A percentile compares a stretch with the other conserved stretches of the same genome.
These are phyloP conservation scores for Hypoxylon sp. DNA, from an alignment of 2,329 filamentous ascomycete genomes.

Conservation along the genomic window DNA sequence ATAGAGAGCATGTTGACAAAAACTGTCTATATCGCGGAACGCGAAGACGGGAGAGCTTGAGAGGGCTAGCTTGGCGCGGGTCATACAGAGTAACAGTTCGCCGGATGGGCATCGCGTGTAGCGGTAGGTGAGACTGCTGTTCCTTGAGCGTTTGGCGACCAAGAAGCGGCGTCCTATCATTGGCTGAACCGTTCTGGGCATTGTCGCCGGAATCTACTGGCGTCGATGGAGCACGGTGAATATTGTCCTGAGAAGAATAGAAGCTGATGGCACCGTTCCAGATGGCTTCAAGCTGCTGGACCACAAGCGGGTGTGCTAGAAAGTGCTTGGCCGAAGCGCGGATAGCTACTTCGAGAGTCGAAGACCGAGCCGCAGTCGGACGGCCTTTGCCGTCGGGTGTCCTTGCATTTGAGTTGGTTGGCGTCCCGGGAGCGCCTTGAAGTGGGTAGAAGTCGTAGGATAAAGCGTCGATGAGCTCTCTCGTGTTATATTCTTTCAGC, in stretches of 20 bases:
- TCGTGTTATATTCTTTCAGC: constrained; percentile 85
- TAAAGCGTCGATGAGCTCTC: constrained; percentile 91
- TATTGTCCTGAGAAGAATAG: constrained; percentile 83
- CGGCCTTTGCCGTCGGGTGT: constrained; percentile 52
- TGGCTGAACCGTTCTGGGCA: constrained; percentile 47
- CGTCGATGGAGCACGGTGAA: constrained; percentile 69
- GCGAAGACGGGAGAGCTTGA: constrained; percentile 89
- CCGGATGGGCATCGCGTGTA: constrained; percentile 58
- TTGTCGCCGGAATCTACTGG: constrained; percentile 36
- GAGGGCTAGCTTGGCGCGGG: constrained; percentile 85
- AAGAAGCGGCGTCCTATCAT: constrained; percentile 61
- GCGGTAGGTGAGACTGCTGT: constrained; percentile 42
- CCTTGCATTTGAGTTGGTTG: constrained; percentile 48
- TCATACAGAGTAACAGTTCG: constrained; percentile 89
- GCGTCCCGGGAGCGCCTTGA: constrained; percentile 72
- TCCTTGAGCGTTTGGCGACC: constrained; percentile 48
- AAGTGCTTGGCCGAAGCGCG: constrained; percentile 92
- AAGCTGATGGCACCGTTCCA: constrained; percentile 97
- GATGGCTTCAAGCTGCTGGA: constrained; percentile 95
- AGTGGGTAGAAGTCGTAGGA: constrained; percentile 96
- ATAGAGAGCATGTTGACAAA: constrained; percentile 86
- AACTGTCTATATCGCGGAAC: constrained; percentile 93
- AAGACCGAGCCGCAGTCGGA: constrained; percentile 75
- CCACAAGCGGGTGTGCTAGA: constrained; percentile 86
- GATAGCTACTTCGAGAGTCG: constrained; percentile 91